Evolutionary conservation across 2,329 filamentous ascomycete species (phyloP).

Genomic region (Pseudopyricularia javanii): DNA sequence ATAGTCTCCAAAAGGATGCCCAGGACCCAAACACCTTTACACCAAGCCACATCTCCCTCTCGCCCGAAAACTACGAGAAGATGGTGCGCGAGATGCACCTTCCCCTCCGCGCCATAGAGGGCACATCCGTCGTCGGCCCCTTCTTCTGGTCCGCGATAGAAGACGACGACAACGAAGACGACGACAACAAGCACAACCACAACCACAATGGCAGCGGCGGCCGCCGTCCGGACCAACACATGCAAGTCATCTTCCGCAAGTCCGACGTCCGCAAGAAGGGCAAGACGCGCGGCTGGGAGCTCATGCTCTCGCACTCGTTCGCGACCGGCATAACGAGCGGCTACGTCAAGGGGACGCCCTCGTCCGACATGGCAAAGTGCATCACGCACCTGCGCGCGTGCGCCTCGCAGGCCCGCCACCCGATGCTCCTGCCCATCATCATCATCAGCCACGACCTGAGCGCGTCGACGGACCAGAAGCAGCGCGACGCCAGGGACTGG

Average conservation of each 20-base stretch:
- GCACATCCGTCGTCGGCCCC: constrained; percentile 45
- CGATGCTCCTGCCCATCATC: constrained; percentile 45
- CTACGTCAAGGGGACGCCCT: constrained; percentile 48
- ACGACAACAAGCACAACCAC: too few species aligned
- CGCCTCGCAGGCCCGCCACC: constrained; percentile 38
- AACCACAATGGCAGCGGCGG: too few species aligned
- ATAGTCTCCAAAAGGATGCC: constrained; percentile 43
- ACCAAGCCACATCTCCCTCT: constrained; percentile 39
- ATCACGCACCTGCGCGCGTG: constrained; percentile 39
- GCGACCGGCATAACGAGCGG: constrained; percentile 42
- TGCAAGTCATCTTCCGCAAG: constrained; percentile 47
- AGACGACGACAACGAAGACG: constrained; percentile 36
- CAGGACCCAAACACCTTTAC: constrained; percentile 45
- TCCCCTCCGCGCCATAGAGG: constrained; percentile 45
- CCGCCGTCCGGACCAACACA: constrained; percentile 40
- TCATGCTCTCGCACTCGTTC: constrained; percentile 48
- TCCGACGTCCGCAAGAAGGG: constrained; percentile 50
- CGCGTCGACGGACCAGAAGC: constrained; percentile 43
- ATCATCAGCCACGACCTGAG: constrained; percentile 47
- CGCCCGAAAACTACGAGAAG: constrained; percentile 33
- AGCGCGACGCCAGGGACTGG: constrained; percentile 51
- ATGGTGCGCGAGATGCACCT: constrained; percentile 44
- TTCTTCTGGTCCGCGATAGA: constrained; percentile 51
- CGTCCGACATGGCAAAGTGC: constrained; percentile 37
- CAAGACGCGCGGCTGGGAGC: constrained; percentile 50